Evolutionary conservation across 192 early-diverging fungal species (phyloP).

Genomic region (Borealophlyctis nickersoniae): DNA sequence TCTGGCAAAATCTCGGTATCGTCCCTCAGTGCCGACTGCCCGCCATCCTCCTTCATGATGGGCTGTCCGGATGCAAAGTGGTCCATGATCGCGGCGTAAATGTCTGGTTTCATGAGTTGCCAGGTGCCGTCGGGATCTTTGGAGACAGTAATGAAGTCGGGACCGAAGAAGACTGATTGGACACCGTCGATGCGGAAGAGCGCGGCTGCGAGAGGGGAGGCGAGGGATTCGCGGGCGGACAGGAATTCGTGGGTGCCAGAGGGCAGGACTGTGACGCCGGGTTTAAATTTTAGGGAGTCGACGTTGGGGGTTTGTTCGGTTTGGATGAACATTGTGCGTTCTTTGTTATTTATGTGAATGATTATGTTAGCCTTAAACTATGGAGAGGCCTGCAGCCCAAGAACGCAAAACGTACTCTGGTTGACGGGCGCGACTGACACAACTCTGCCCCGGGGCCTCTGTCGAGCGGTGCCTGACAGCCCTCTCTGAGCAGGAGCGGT

Average conservation of each 20-base stretch:
- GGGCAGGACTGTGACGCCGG: slow-evolving; percentile 78
- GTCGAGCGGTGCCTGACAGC: no score
- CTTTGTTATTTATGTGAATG: no score
- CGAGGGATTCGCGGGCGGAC: slow-evolving; percentile 58
- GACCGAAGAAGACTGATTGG: slow-evolving; percentile 80
- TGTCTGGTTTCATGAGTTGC: slow-evolving; percentile 97
- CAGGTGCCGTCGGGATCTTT: slow-evolving; percentile 87
- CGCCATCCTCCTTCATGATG: slow-evolving; percentile 50
- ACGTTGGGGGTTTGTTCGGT: slow-evolving; percentile 89
- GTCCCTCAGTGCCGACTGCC: slow-evolving; percentile 30
- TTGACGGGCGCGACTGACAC: no score
- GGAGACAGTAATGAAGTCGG: slow-evolving; percentile 93
- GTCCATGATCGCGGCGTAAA: slow-evolving; percentile 93
- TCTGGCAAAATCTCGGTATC: slow-evolving; percentile 69
- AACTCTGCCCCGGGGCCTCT: no score
- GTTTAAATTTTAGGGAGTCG: slow-evolving; percentile 95
- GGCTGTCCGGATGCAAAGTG: slow-evolving; percentile 78
- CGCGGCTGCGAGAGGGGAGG: slow-evolving; percentile 82
- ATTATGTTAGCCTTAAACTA: no score
- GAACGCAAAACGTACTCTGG: no score
- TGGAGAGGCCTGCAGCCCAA: no score
- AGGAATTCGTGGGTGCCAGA: slow-evolving; percentile 76
- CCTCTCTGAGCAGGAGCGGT: no score
- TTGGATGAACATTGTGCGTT: slow-evolving; percentile 52
- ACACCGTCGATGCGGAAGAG: slow-evolving; percentile 97